Evolutionary conservation across 768 basidiomycete species (phyloP).

Genomic region (Tulasnella sp.): DNA sequence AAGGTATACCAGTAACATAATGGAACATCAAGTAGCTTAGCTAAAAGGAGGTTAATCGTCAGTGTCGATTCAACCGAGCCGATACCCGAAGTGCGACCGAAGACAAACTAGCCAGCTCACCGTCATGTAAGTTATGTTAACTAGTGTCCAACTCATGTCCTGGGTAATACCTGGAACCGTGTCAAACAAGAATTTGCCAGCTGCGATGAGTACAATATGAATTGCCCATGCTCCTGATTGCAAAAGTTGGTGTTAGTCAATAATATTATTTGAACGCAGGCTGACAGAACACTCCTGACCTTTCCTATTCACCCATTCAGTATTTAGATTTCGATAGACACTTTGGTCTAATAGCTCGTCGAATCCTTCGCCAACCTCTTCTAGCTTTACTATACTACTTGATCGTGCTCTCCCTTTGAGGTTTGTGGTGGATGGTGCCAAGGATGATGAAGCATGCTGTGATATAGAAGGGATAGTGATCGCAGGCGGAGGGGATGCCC

Average conservation of each 20-base stretch:
- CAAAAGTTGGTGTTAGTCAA: slow-evolving; percentile 1
- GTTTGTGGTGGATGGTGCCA: slow-evolving; percentile 5
- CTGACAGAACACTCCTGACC: slow-evolving; percentile 31
- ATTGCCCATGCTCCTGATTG: slow-evolving; percentile 88
- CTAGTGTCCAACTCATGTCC: slow-evolving; percentile 89
- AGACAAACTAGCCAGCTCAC: slow-evolving; percentile 38
- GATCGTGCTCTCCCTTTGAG: slow-evolving; percentile 42
- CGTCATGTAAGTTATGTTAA: slow-evolving; percentile 79
- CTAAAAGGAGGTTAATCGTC: slow-evolving; percentile 29
- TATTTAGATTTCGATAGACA: slow-evolving; percentile 73
- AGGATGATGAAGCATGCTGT: slow-evolving; percentile 1
- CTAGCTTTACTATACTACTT: slow-evolving; percentile 71
- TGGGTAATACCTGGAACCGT: slow-evolving; percentile 88
- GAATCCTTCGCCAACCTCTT: slow-evolving; percentile 56
- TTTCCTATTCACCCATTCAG: slow-evolving; percentile 89
- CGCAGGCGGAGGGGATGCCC: slow-evolving; percentile 3
- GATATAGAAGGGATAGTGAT: slow-evolving; percentile 14
- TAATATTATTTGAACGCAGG: neutral
- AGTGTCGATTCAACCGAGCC: neutral
- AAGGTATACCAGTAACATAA: slow-evolving; percentile 93
- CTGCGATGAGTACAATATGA: slow-evolving; percentile 81
- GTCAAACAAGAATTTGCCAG: slow-evolving; percentile 87
- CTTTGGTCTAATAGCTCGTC: slow-evolving; percentile 71
- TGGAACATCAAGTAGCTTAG: slow-evolving; percentile 98
- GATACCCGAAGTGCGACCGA: neutral